phyloP scores from a whole-genome alignment of 768 basidiomycete species.

The Leccinum subtestaceum region DNA sequence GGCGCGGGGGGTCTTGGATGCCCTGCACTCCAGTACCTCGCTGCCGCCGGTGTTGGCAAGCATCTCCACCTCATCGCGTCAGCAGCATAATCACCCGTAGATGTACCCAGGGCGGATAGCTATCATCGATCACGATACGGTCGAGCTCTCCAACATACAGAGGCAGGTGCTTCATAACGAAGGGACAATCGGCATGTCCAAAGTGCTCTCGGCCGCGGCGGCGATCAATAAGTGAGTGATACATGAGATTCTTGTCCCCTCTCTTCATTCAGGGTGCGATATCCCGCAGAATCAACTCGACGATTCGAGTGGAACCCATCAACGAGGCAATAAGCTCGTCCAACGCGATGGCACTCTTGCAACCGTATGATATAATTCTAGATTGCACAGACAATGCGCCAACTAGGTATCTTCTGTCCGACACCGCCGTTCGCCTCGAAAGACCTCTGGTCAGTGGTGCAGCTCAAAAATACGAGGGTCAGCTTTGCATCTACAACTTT shows the following conservation, averaged over 20 bases:
- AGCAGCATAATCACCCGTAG: slow-evolving; percentile 5
- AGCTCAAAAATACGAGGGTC: slow-evolving; percentile 82
- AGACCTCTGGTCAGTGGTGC: slow-evolving; percentile 91
- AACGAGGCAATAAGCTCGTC: slow-evolving; percentile 49
- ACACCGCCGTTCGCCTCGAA: slow-evolving; percentile 70
- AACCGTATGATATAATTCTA: slow-evolving; percentile 70
- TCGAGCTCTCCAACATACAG: slow-evolving; percentile 88
- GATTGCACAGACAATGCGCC: slow-evolving; percentile 95
- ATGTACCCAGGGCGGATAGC: slow-evolving; percentile 69
- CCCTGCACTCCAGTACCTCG: slow-evolving; percentile 92
- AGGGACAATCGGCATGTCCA: slow-evolving; percentile 66
- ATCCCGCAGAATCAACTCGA: slow-evolving; percentile 68
- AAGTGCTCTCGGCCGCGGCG: slow-evolving; percentile 77
- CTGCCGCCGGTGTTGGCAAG: slow-evolving; percentile 87
- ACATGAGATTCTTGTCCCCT: neutral
- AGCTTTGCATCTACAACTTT: slow-evolving; percentile 74
- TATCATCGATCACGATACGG: slow-evolving; percentile 85
- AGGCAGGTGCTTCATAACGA: slow-evolving; percentile 89
- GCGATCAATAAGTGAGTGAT: slow-evolving; percentile 59
- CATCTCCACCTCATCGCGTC: slow-evolving; percentile 2
- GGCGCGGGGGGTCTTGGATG: slow-evolving; percentile 97
- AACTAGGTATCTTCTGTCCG: slow-evolving; percentile 90
- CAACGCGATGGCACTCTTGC: slow-evolving; percentile 64
- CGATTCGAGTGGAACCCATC: slow-evolving; percentile 56
- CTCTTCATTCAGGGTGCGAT: slow-evolving; percentile 1